Percentiles rank a stretch among this genome's conserved stretches.
These are phyloP conservation scores for Firmiana major DNA, from an alignment of 345 rosid species.

Conservation along the genomic window DNA sequence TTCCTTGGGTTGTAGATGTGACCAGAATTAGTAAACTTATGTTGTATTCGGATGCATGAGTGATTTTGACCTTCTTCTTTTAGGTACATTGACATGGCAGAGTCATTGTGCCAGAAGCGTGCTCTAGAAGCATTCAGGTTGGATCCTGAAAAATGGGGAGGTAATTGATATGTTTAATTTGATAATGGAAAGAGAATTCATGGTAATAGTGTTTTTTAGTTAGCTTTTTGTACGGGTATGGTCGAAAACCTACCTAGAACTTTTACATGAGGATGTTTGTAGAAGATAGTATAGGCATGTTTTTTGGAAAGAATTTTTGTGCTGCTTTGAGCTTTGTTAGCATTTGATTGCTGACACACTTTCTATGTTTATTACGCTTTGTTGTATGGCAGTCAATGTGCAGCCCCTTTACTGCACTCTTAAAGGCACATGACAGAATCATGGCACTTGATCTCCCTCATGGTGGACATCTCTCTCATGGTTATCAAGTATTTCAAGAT, in stretches of 20 bases:
- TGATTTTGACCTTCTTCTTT: conserved; percentile 21
- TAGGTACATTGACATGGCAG: conserved; percentile 99
- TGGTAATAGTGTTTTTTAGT: not conserved
- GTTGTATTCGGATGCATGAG: not conserved
- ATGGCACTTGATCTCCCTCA: conserved; percentile 99
- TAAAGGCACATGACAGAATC: conserved; percentile 95
- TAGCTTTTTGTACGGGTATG: no score
- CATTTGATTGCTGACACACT: not conserved
- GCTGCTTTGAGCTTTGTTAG: conserved; percentile 1
- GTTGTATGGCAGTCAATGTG: conserved; percentile 71
- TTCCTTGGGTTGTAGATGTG: not conserved
- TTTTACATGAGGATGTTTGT: not conserved
- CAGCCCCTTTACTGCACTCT: conserved; percentile 89
- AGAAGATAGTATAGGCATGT: not conserved
- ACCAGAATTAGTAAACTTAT: not conserved
- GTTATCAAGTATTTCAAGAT: conserved; percentile 71
- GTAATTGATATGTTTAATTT: conserved; percentile 28
- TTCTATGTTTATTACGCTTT: conserved; percentile 18
- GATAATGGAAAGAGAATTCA: not conserved
- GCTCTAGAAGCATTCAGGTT: conserved; percentile 88
- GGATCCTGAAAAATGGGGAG: conserved; percentile 99
- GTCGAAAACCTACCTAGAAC: not conserved
- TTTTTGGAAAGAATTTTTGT: conserved; percentile 4
- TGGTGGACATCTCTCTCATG: conserved; percentile 99
- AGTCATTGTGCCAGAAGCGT: conserved; percentile 88